A percentile compares a stretch with the other conserved stretches of the same genome.
Evolutionary conservation across 2,329 filamentous ascomycete genomes (phyloP).

Genomic region (Colletotrichum sp.): DNA sequence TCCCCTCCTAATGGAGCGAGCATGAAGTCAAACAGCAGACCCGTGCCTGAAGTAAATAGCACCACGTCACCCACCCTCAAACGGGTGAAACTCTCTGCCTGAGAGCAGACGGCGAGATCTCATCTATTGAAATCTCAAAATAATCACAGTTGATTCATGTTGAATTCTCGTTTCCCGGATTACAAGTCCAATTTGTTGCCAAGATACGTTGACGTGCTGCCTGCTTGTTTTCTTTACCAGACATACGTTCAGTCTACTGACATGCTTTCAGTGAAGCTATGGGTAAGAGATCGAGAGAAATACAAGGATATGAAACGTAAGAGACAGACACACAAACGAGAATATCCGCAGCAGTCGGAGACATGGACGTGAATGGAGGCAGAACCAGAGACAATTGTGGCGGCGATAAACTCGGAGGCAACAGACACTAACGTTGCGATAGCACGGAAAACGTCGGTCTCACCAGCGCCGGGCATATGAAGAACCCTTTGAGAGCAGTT

Average conservation of each 20-base stretch:
- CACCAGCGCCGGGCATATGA: neutral
- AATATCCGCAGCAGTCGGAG: neutral
- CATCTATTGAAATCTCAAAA: neutral
- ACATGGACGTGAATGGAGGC: neutral
- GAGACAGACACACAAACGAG: neutral
- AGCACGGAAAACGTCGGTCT: neutral
- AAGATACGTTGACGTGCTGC: neutral
- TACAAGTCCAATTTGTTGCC: neutral
- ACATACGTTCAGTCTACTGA: neutral
- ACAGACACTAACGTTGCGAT: neutral
- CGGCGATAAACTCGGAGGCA: neutral
- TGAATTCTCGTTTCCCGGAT: neutral
- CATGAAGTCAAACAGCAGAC: neutral
- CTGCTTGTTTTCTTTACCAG: neutral
- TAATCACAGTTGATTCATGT: neutral
- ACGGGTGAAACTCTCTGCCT: constrained; percentile 3
- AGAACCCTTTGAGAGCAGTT: neutral
- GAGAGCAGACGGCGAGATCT: neutral
- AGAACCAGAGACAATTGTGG: neutral
- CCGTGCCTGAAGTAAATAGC: neutral
- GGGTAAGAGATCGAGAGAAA: neutral
- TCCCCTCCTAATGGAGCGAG: neutral
- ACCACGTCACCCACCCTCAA: neutral
- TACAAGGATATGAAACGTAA: neutral
- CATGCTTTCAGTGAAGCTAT: neutral